These are phyloP conservation scores for Phaeomoniella chlamydospora DNA, from an alignment of 2,329 filamentous ascomycete genomes.

Conservation along the genomic window DNA sequence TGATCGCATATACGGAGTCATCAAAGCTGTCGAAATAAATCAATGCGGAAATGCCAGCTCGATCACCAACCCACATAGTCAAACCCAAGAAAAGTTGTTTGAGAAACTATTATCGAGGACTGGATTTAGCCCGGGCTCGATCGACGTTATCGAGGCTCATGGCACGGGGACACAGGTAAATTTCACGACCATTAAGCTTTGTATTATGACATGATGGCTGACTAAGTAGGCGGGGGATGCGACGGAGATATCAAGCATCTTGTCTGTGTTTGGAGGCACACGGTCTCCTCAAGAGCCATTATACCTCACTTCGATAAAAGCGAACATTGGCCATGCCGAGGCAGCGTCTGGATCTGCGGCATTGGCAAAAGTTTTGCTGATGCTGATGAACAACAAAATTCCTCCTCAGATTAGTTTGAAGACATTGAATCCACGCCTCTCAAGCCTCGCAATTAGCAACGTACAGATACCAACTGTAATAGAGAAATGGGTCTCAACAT, in stretches of 20 bases:
- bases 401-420: slow-evolving; percentile 14
- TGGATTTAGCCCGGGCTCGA: slow-evolving; percentile 20
- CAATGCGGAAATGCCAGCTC: slow-evolving; percentile 20
- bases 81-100: slow-evolving; percentile 25
- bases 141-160: slow-evolving; percentile 30
- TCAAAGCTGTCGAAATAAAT: slow-evolving; percentile 20
- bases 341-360: slow-evolving; percentile 13
- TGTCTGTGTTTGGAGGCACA: not conserved
- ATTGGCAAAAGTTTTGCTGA: slow-evolving; percentile 13
- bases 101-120: slow-evolving; percentile 20
- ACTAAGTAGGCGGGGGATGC: slow-evolving; percentile 15
- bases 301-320: slow-evolving; percentile 14
- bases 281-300: slow-evolving; percentile 2
- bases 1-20: slow-evolving; percentile 26
- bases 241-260: slow-evolving; percentile 8
- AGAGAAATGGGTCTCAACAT: too few species aligned
- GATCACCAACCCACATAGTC: slow-evolving; percentile 18
- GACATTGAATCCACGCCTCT: slow-evolving; percentile 9
- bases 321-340: slow-evolving; percentile 15
- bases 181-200: not conserved
- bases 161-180: slow-evolving; percentile 23
- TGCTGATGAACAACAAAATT: slow-evolving; percentile 13
- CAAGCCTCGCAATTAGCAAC: not conserved
- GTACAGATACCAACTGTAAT: not conserved
- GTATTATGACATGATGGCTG: not conserved